Conservation (phyloP, 2,329 filamentous ascomycete species). For the Cordyceps farinosa region DNA sequence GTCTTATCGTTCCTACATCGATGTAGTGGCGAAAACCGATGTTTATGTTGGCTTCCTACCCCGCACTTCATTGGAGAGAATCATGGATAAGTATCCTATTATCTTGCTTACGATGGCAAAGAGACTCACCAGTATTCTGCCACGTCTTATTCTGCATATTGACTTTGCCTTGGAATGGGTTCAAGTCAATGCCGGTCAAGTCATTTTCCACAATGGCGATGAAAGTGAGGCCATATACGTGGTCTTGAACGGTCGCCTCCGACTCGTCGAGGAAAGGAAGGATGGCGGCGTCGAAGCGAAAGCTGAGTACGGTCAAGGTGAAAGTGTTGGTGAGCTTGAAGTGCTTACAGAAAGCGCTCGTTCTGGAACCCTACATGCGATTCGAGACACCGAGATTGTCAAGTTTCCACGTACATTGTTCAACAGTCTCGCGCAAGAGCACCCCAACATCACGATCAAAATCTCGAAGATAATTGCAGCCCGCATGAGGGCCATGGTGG, state of each 20-base stretch:
- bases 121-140: conserved; percentile 81
- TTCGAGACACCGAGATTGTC: conserved; percentile 91
- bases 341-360: conserved; percentile 91
- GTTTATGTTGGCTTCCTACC: conserved; percentile 97
- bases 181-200: conserved; percentile 90
- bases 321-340: conserved; percentile 95
- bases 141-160: conserved; percentile 87
- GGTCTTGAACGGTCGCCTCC: conserved; percentile 86
- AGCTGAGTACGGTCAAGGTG: conserved; percentile 93
- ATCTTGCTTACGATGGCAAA: conserved; percentile 96
- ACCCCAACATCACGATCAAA: conserved; percentile 97
- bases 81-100: conserved; percentile 89
- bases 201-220: conserved; percentile 89
- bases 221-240: conserved; percentile 99
- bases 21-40: conserved; percentile 95
- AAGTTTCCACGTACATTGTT: conserved; percentile 95
- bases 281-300: conserved; percentile 80
- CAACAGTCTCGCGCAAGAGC: conserved; percentile 95
- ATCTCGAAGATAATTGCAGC: conserved; percentile 98
- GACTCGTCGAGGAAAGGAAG: conserved; percentile 77
- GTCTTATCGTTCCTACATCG: conserved; percentile 92
- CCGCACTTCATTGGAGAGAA: conserved; percentile 77
- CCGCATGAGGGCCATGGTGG: conserved; percentile 83
- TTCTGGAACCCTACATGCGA: conserved; percentile 90
- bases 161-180: conserved; percentile 99